Base-by-base conservation (phyloP, 2,329 filamentous ascomycete genomes). In the Albifimbria verrucaria region DNA sequence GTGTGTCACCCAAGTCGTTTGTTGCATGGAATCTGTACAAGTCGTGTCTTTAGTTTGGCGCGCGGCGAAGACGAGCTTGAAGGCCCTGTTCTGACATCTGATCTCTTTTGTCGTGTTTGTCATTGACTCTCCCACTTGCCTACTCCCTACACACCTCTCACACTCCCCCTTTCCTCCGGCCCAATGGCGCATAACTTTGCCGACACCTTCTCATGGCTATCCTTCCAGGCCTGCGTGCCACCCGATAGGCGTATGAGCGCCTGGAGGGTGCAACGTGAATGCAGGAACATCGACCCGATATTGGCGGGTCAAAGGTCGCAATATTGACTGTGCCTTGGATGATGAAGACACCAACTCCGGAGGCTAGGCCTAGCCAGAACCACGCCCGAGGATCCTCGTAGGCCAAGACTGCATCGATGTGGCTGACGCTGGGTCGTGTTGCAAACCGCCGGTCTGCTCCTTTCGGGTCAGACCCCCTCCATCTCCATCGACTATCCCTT, bases 291-390 rank as follows among this genome's bases (percentile, higher is more conserved):
- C 45, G 25, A 48, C 4, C 23, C 23, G 45, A 24, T 17, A 28
- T 18, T 32, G 23, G 45, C 45, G 39, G 15, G 45, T 48, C 23
- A 4, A 48, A n/a, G 45, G 22, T 48, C 45, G 45, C 45, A 48
- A 48, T 48, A 48, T 48, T 28, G 45, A 10, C 45, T 11, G 17
- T 28, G 39, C 39, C 15, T 11, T 18, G 21, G 24, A 18, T 24
- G 4, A 46, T 24, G 43, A 28, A 48, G 22, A 26, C 45, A 28
- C 45, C 45, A 48, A 48, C 45, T 15, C 18, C 2, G 12, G 21
- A 23, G 43, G 43, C 26, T 32, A 32, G 26, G 15, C 26, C 9
- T 15, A 32, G 15, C 9, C 7, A 32, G 26, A 32, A 32, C 15
- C 26, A 32, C 26, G 26, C 26, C 26, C 26, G 26, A 9, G 9